A percentile compares a stretch with the other conserved stretches of the same genome.
Conservation (phyloP, 441 rosid genomes). For the Syzygium syzygioides region DNA sequence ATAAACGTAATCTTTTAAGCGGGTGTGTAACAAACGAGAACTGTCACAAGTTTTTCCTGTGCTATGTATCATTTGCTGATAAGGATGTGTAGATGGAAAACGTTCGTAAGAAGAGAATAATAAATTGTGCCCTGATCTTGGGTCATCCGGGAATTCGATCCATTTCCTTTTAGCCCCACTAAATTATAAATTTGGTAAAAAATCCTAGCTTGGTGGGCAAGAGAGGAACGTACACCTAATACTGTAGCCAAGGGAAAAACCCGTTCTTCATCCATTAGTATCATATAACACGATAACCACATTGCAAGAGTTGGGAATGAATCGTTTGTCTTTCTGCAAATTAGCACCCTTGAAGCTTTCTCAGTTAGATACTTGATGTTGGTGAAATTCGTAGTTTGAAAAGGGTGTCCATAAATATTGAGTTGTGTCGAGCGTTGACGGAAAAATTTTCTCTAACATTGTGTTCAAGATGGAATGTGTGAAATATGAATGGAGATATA, state of each 20-base stretch:
- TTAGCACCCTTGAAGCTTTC: background rate
- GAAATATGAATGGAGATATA: too few species aligned
- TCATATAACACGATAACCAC: too few species aligned
- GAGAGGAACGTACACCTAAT: background rate
- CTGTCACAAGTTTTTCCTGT: background rate
- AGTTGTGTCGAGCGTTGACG: background rate
- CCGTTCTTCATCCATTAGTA: too few species aligned
- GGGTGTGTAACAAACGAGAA: background rate
- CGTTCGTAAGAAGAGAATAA: background rate
- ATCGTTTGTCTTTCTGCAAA: background rate
- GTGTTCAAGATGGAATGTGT: too few species aligned
- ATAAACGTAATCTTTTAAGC: background rate
- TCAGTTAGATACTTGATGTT: background rate
- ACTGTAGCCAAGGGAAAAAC: background rate
- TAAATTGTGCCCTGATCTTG: background rate
- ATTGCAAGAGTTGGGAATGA: background rate
- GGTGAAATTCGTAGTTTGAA: background rate
- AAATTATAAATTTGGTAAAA: background rate
- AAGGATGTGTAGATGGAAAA: background rate
- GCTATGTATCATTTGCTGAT: background rate
- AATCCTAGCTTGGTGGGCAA: background rate
- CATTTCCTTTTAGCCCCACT: background rate
- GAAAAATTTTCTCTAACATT: too few species aligned
- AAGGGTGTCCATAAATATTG: background rate
- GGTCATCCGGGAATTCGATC: background rate